Base-by-base conservation (phyloP, 1,284 basidiomycete species). In the Ganoderma lingzhi region DNA sequence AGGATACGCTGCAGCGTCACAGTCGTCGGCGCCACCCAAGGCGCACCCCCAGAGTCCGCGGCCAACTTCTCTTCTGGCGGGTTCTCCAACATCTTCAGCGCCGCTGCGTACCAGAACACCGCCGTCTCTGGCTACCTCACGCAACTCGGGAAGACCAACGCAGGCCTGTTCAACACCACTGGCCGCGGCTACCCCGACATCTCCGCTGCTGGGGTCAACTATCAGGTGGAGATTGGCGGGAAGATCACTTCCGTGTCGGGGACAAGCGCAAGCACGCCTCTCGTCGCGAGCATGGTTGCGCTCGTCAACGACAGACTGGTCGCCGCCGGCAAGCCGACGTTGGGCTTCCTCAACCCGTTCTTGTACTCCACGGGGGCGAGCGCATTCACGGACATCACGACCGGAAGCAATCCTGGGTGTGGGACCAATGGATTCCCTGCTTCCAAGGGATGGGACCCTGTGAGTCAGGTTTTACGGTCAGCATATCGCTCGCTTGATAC, bases 281-380 rank as follows among this genome's bases (percentile, higher is more conserved):
- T 88, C 5, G 85, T 88, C 63, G 88, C 88, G 10, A 88, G 82
- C 48, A 79, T 90, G 37, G 82, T 91, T 71, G 77, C 89, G 17
- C 83, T 91, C 41, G 78, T 91, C 51, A 90, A 90, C 70, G 88
- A 91, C 78, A 85, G 83, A 77, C 84, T 85, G 39, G 76, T 91
- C 60, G 80, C 87, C 0, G 75, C 80, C 19, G 85, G 85, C 56
- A 83, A 86, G 75, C 48, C 83, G 6, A 76, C 87, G 9, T 82
- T 91, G 41, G 89, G 89, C 0, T 91, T 90, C 80, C 79, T 91
- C 61, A 90, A 91, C 76, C 89, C 88, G 0, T 80, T 88, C 41
- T 77, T 90, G 62, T 90, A 90, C 76, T 82, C 84, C 0, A 82
- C 76, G 1, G 84, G 82, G 14, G 74, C 76, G 3, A 73, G 76